Percentiles rank a stretch among this genome's conserved stretches.
These are phyloP conservation scores for Scopulariopsis brevicaulis DNA, from an alignment of 2,329 filamentous ascomycete species.

Conservation along the genomic window DNA sequence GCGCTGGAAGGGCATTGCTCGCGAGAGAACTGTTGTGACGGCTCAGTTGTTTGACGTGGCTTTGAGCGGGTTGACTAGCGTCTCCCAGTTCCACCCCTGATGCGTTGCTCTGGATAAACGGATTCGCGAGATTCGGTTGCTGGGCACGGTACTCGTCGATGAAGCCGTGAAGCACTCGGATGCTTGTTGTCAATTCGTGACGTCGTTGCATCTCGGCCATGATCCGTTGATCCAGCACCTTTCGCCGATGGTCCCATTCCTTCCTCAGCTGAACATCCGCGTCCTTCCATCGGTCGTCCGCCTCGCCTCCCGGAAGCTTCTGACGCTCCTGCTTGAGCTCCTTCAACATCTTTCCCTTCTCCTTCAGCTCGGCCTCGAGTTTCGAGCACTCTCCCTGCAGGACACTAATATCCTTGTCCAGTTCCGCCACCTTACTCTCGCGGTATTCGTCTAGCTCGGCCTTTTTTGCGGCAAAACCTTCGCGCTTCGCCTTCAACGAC, in stretches of 20 bases:
- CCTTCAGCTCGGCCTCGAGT: conserved; percentile 62
- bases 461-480: conserved; percentile 42
- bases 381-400: conserved; percentile 53
- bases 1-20: conserved; percentile 26
- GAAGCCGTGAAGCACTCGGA: neutral
- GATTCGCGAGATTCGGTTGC: conserved; percentile 14
- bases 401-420: conserved; percentile 42
- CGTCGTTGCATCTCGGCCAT: conserved; percentile 24
- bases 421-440: conserved; percentile 36
- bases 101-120: conserved; percentile 31
- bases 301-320: conserved; percentile 47
- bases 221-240: conserved; percentile 38
- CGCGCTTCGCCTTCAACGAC: conserved; percentile 44
- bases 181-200: neutral
- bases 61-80: conserved; percentile 14
- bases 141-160: conserved; percentile 3
- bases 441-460: conserved; percentile 36
- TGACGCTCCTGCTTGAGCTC: conserved; percentile 61
- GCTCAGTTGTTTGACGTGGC: conserved; percentile 34
- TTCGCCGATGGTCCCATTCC: conserved; percentile 42
- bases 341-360: conserved; percentile 54
- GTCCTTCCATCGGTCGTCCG: conserved; percentile 44
- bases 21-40: conserved; percentile 35
- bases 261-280: conserved; percentile 38
- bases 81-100: conserved; percentile 36